Percentiles rank a stretch among this genome's conserved stretches.
Evolutionary conservation across 73 alveolate genomes (phyloP).

Genomic region (Diophrys appendiculata): DNA sequence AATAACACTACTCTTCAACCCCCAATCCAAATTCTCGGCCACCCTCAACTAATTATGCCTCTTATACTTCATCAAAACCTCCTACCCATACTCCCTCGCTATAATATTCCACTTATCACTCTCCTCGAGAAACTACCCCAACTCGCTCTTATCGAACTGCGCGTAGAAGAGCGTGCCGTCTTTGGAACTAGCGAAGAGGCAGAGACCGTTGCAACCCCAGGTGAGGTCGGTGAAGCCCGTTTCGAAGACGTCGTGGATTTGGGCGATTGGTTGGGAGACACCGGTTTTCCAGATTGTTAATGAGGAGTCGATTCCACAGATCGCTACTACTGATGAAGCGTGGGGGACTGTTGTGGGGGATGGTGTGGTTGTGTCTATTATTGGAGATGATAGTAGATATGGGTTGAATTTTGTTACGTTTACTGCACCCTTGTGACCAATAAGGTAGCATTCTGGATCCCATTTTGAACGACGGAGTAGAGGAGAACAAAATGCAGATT

Average conservation of each 20-base stretch:
- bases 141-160: too few species aligned
- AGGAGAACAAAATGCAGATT: slow-evolving; percentile 32
- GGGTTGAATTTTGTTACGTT: slow-evolving; percentile 45
- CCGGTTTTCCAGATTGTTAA: slow-evolving; percentile 61
- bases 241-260: slow-evolving; percentile 24
- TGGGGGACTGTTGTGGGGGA: too few species aligned
- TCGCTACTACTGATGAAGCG: slow-evolving; percentile 29
- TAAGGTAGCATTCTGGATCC: slow-evolving; percentile 30
- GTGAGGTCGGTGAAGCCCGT: slow-evolving; percentile 68
- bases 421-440: slow-evolving; percentile 50
- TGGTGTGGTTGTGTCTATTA: too few species aligned
- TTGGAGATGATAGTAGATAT: slow-evolving; percentile 21
- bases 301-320: slow-evolving; percentile 60
- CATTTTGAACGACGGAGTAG: slow-evolving; percentile 52
- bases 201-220: slow-evolving; percentile 66
- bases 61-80: too few species aligned
- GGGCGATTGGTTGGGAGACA: slow-evolving; percentile 36
- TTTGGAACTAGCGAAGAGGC: slow-evolving; percentile 52
- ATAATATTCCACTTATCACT: too few species aligned
- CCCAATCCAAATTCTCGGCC: too few species aligned
- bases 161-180: too few species aligned
- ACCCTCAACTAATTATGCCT: too few species aligned
- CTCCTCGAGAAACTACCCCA: too few species aligned
- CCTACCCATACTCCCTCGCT: too few species aligned
- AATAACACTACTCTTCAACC: too few species aligned